Base-by-base conservation (phyloP, 768 basidiomycete genomes). In the Mycena haematopus region DNA sequence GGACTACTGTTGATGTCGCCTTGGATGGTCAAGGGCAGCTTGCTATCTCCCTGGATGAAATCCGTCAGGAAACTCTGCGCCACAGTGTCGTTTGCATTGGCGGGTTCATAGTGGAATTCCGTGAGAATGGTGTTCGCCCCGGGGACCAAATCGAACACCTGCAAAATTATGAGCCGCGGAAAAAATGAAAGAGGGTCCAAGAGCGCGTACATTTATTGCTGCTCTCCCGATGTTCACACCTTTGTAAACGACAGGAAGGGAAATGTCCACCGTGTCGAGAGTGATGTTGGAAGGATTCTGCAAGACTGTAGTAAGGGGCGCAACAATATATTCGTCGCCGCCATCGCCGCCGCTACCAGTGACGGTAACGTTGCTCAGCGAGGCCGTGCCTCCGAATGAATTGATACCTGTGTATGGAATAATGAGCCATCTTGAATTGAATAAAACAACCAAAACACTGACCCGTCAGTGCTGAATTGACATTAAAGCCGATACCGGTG, bases 271-370 rank as follows among this genome's bases (percentile, higher is more conserved):
- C 11, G 89, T 90, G 56, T 80, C 72, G 33, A 92, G 76, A 5
- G 87, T 86, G 35, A 91, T 72, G 67, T 89, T 89, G 6, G 88
- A 89, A 8, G 88, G 90, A 63, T 91, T 91, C 24, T 86, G 71
- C 49, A 91, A 75, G 15, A 73, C 79, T 21, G 87, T 81, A 0
- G 81, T 84, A n/a, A 90, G 72, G 2, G 86, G 87, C 3, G 85
- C 70, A 31, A 82, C 73, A 45, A 91, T 80, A 68, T 79, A 91
- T 71, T 89, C 76, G 63, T 77, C 77, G 7, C 87, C 87, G n/a
- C 82, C 84, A 53, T 72, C 75, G 44, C 87, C 87, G 38, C 89
- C 89, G 67, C 89, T 89, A 25, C 88, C 89, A 21, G 79, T 76
- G 33, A 91, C 84, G 6, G 79, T 77, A 33, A 90, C 82, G 57